These are phyloP conservation scores for Botrytis byssoidea DNA, from an alignment of 2,329 filamentous ascomycete genomes.

Conservation along the genomic window DNA sequence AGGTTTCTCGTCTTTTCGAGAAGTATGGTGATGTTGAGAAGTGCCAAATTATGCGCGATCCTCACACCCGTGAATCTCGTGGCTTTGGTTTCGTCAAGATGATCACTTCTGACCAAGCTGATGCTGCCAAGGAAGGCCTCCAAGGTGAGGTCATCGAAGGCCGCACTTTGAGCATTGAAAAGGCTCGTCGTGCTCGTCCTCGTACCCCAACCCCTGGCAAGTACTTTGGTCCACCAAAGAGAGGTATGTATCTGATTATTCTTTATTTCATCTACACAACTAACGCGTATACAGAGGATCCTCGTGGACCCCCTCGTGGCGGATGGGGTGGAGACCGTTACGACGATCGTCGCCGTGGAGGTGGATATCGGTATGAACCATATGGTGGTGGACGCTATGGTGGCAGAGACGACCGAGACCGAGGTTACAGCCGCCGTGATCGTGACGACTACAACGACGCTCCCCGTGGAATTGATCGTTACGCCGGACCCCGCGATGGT, in stretches of 20 bases:
- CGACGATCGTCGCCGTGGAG: constrained; percentile 48
- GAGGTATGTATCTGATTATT: constrained; percentile 65
- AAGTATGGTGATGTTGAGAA: constrained; percentile 99
- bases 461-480: constrained; percentile 42
- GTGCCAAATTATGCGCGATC: constrained; percentile 99
- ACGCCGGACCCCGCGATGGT: constrained; percentile 28
- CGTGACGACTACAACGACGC: constrained; percentile 39
- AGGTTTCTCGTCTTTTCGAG: constrained; percentile 93
- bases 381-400: constrained; percentile 37
- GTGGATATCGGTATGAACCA: constrained; percentile 33
- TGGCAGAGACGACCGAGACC: constrained; percentile 46
- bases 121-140: constrained; percentile 93
- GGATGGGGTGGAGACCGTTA: constrained; percentile 40
- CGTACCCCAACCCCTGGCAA: constrained; percentile 97
- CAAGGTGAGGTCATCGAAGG: constrained; percentile 95
- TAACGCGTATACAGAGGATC: constrained; percentile 47
- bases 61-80: constrained; percentile 96
- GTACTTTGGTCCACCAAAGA: constrained; percentile 98
- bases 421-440: constrained; percentile 44
- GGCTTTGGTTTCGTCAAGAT: constrained; percentile 99
- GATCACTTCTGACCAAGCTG: constrained; percentile 90
- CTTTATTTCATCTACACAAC: constrained; percentile 38
- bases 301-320: constrained; percentile 49
- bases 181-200: constrained; percentile 91
- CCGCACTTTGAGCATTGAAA: constrained; percentile 95